phyloP scores from a whole-genome alignment of 1,139 yeast species.

The Tardiomyces blankii region DNA sequence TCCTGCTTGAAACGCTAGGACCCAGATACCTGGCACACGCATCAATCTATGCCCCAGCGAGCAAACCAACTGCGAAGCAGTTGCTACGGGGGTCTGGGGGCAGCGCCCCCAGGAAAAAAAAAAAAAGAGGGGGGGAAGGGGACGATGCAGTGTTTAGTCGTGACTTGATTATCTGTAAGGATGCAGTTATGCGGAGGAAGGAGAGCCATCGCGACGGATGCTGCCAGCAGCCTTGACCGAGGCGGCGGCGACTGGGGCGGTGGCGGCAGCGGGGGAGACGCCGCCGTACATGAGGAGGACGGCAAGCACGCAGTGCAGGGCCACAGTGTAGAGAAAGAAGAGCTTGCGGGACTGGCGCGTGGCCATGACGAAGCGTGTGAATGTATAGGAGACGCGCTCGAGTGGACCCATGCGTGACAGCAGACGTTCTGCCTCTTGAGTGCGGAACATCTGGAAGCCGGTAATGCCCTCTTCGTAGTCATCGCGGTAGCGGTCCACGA shows the following conservation, averaged over 20 bases:
- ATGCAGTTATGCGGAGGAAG: too few relatives aligned
- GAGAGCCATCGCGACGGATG: too few relatives aligned
- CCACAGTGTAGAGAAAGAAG: constrained; percentile 62
- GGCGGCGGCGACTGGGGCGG: constrained; percentile 3
- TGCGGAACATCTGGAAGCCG: constrained; percentile 76
- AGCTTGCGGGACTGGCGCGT: constrained; percentile 63
- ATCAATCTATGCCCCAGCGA: too few relatives aligned
- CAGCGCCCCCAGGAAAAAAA: too few relatives aligned
- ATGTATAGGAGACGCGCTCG: constrained; percentile 66
- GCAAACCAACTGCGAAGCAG: too few relatives aligned
- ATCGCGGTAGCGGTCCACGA: constrained; percentile 50
- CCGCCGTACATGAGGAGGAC: constrained; percentile 49
- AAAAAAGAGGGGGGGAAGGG: too few relatives aligned
- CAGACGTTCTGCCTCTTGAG: constrained; percentile 67
- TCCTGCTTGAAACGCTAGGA: too few relatives aligned
- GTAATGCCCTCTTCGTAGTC: constrained; percentile 71
- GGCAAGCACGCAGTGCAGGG: constrained; percentile 67
- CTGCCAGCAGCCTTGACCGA: not conserved
- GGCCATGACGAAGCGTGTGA: constrained; percentile 65
- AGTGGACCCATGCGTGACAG: constrained; percentile 62
- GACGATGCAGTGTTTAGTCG: too few relatives aligned
- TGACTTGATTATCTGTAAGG: too few relatives aligned
- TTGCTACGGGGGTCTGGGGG: too few relatives aligned
- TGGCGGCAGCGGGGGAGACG: constrained; percentile 4
- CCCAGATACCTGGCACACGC: too few relatives aligned